Evolutionary conservation across 495 filamentous ascomycete genomes (phyloP), one percentile per base, ranked within the genome.

Genomic region (Astrocystis sublimbata): DNA sequence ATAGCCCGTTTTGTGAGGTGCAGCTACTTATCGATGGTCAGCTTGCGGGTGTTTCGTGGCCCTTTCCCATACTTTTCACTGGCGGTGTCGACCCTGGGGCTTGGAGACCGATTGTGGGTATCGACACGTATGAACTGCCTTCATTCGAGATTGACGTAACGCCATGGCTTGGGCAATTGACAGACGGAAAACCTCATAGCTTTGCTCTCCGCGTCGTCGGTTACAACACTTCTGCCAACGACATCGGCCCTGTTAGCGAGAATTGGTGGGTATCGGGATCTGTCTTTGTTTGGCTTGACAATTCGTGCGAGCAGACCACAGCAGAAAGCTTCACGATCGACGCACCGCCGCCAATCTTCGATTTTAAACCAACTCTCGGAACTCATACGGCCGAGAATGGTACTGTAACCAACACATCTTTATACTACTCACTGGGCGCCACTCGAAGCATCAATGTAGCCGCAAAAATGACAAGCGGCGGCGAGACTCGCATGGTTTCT

Each of bases 251-350:
- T 1, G 83, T 93, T 15, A 83, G 81, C n/a, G 81, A 80, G 38
- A 86, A 87, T 65, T 96, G 92, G 92, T 81, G 89, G 55, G 87
- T 96, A 6, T 91, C 90, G 0, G 92, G 91, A 6, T 93, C 91
- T 52, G 81, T 96, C 19, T 93, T 96, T 68, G 64, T 93, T 9
- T 96, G 89, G 82, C 75, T 86, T 2, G 85, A 86, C 62, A 64
- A 69, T 4, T 64, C 76, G 0, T 71, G 69, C 1, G 79, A 75
- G 26, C 73, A 84, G 38, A 85, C 86, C 0, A 86, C 79, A 2
- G 82, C 84, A 2, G 51, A 62, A 24, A 47, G 40, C 24, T 71
- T 73, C 50, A 54, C 41, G 17, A 45, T 63, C 35, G 57, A 49
- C 8, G 52, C 60, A 19, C 51, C 68, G 13, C 19, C 46, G 15